phyloP scores from a whole-genome alignment of 306 rosid species.

The Carpinus viminea region DNA sequence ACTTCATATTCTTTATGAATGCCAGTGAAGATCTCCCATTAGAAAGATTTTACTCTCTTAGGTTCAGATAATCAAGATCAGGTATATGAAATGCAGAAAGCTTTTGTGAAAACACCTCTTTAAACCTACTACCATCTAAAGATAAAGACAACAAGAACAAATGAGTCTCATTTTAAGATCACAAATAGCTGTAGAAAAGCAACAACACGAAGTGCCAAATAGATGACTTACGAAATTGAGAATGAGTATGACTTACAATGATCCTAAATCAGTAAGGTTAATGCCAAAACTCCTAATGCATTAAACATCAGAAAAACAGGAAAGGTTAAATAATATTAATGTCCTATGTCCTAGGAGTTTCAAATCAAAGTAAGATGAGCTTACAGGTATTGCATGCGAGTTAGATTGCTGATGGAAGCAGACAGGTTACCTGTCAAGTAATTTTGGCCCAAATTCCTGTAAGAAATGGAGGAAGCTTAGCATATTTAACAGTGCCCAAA shows the following conservation, averaged over 20 bases:
- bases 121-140: background rate
- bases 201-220: background rate
- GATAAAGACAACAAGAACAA: background rate
- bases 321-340: too few relatives aligned
- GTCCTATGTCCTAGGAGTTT: too few relatives aligned
- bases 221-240: background rate
- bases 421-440: too few relatives aligned
- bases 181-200: background rate
- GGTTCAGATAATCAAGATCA: background rate
- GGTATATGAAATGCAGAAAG: background rate
- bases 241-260: constrained; percentile 48
- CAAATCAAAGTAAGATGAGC: too few relatives aligned
- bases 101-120: background rate
- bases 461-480: constrained; percentile 23
- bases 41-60: constrained; percentile 6
- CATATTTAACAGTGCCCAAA: background rate
- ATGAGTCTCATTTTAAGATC: background rate
- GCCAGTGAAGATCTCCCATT: constrained; percentile 74
- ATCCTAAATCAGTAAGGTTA: constrained; percentile 39
- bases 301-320: too few relatives aligned
- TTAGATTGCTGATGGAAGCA: too few relatives aligned
- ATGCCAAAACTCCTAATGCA: too few relatives aligned
- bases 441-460: constrained; percentile 43
- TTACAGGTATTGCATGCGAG: too few relatives aligned
- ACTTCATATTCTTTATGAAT: constrained; percentile 63